Evolutionary conservation across 495 filamentous ascomycete genomes (phyloP).

Genomic region (Neurospora sp.): DNA sequence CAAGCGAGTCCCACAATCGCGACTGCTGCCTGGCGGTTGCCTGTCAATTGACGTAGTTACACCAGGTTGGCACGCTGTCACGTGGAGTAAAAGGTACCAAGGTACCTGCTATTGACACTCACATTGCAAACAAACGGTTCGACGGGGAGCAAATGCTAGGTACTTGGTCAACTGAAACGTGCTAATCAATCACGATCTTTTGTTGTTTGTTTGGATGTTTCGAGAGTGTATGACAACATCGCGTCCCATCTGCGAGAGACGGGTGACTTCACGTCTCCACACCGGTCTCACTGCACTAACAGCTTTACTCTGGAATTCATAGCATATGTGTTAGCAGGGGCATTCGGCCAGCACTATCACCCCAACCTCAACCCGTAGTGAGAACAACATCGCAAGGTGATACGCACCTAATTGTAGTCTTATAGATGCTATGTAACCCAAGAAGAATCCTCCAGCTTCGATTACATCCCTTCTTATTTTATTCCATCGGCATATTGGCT

Average conservation of each 20-base stretch:
- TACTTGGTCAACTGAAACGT: neutral
- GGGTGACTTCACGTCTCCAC: neutral
- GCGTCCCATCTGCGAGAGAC: neutral
- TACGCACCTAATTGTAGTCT: neutral
- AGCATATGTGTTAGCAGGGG: neutral
- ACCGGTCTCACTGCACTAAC: neutral
- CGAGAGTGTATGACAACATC: neutral
- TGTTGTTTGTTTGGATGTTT: neutral
- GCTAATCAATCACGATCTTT: neutral
- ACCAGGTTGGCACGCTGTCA: neutral
- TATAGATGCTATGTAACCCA: neutral
- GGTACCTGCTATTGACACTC: neutral
- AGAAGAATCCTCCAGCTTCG: neutral
- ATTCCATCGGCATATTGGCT: neutral
- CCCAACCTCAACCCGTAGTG: neutral
- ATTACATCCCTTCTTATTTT: neutral
- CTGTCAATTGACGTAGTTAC: neutral
- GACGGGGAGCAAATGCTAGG: neutral
- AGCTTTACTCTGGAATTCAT: neutral
- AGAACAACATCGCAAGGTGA: neutral
- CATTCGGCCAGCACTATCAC: neutral
- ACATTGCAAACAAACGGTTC: neutral
- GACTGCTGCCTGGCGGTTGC: neutral
- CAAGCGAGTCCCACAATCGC: neutral
- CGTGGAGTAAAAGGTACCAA: neutral